Evolutionary conservation across 2,329 filamentous ascomycete species (phyloP), one percentile per base, ranked within the genome.

Genomic region (Fusarium protoensiforme): DNA sequence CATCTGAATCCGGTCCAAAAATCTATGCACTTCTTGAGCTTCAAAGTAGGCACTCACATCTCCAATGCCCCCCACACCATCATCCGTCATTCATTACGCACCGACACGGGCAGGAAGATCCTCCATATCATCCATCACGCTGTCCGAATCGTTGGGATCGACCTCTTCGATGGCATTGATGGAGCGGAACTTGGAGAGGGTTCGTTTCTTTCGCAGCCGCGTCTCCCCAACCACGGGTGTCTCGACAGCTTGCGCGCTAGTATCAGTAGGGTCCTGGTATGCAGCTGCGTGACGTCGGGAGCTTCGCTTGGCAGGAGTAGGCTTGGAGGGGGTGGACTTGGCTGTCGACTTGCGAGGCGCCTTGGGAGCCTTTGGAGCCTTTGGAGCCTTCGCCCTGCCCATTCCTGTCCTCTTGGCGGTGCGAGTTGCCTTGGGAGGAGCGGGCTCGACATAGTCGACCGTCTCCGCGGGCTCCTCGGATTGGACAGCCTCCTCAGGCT

Each of bases 91-190:
- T 36, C 22, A 51, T 67, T 63, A 76, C 38, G 51, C 64, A 31
- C 43, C 18, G n/a, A 79, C 51, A 14, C 77, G 77, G n/a, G 81
- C 80, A 7, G 83, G 84, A 43, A 85, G 73, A 65, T 85, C 84
- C 61, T 85, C 83, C 84, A 85, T 84, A 48, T 85, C 84, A 36
- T 85, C 83, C 82, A 85, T 84, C 16, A 78, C 78, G 39, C 81
- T 83, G 24, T 81, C 80, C 6, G 78, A 81, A 16, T 73, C 76
- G 14, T 77, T 72, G n/a, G 69, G 66, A 11, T 38, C 33, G 14
- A 51, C 61, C 35, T 69, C 68, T 20, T 66, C 73, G 20, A 57
- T 60, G 3, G 63, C 64, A 4, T 67, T 56, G 33, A 68, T 61
- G 22, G 79, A 68, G 54, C 75, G 79, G 65, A 77, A 78, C 65